Evolutionary conservation across 2,329 filamentous ascomycete species (phyloP).

Genomic region (Colletotrichum spinosum): DNA sequence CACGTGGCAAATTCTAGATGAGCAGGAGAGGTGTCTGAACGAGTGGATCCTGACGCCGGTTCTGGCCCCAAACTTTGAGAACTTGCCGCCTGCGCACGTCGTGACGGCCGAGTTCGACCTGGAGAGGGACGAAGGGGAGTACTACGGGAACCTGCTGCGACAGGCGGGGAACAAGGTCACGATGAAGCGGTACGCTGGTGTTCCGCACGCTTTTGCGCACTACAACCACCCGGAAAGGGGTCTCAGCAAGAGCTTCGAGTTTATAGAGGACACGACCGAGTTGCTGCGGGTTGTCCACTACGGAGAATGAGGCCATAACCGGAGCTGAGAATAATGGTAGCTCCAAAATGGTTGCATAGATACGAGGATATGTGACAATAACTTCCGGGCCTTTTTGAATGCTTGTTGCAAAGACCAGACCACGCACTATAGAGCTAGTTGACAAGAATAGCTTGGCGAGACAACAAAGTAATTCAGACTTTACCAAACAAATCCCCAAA

Average conservation of each 20-base stretch:
- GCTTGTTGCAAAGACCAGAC: no score
- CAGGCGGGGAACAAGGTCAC: slow-evolving; percentile 42
- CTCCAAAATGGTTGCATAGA: no score
- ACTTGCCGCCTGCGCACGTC: slow-evolving; percentile 45
- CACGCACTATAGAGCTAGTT: no score
- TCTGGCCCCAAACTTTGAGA: slow-evolving; percentile 42
- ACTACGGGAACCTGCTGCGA: slow-evolving; percentile 40
- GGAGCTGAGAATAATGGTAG: no score
- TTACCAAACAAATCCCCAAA: no score
- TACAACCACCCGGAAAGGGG: slow-evolving; percentile 45
- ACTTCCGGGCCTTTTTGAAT: no score
- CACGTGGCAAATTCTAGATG: not conserved
- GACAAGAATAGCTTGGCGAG: no score
- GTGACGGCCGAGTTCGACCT: slow-evolving; percentile 50
- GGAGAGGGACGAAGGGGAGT: slow-evolving; percentile 49
- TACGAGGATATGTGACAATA: rapidly evolving
- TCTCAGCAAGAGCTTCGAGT: slow-evolving; percentile 42
- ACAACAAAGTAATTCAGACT: no score
- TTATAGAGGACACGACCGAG: slow-evolving; percentile 42
- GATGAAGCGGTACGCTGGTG: slow-evolving; percentile 43
- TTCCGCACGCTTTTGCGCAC: slow-evolving; percentile 46
- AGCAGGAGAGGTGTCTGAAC: slow-evolving; percentile 9
- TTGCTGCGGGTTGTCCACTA: slow-evolving; percentile 5
- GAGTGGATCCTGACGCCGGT: slow-evolving; percentile 36
- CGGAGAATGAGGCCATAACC: not conserved